Evolutionary conservation across 495 filamentous ascomycete species (phyloP).

Genomic region (Hypoxylon cercidicola): DNA sequence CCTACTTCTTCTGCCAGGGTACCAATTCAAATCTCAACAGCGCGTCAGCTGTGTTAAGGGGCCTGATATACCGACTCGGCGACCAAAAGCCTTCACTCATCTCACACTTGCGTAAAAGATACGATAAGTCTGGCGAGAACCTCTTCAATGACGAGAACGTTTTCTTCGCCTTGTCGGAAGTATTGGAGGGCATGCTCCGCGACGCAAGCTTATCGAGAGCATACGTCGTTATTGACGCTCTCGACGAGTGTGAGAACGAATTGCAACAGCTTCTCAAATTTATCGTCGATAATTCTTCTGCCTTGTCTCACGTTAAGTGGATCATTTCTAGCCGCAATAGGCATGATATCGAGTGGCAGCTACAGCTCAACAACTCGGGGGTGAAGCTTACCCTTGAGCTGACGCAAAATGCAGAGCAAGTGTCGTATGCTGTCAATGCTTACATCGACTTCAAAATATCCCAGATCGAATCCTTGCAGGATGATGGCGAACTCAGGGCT

Average conservation of each 20-base stretch:
- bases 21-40: slow-evolving; percentile 50
- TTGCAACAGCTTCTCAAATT: slow-evolving; percentile 48
- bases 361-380: slow-evolving; percentile 32
- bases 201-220: slow-evolving; percentile 10
- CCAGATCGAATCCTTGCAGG: slow-evolving; percentile 23
- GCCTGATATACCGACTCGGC: slow-evolving; percentile 54
- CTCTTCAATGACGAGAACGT: not conserved
- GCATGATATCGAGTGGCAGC: slow-evolving; percentile 46
- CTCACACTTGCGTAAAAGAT: slow-evolving; percentile 44
- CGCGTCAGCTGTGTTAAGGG: slow-evolving; percentile 53
- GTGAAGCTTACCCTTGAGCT: slow-evolving; percentile 49
- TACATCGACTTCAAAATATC: slow-evolving; percentile 52
- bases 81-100: slow-evolving; percentile 49
- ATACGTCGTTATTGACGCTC: slow-evolving; percentile 58
- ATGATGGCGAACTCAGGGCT: slow-evolving; percentile 27
- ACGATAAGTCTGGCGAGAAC: slow-evolving; percentile 35
- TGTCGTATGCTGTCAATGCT: slow-evolving; percentile 36
- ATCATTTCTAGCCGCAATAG: slow-evolving; percentile 55
- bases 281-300: slow-evolving; percentile 36
- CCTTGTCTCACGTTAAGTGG: slow-evolving; percentile 48
- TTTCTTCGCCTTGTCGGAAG: not conserved
- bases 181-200: not conserved
- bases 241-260: slow-evolving; percentile 58
- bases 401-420: slow-evolving; percentile 20
- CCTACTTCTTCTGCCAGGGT: slow-evolving; percentile 60